Evolutionary conservation across 2,329 filamentous ascomycete species (phyloP), one percentile per base, ranked within the genome.

Genomic region (Aspergillus transmontanensis): DNA sequence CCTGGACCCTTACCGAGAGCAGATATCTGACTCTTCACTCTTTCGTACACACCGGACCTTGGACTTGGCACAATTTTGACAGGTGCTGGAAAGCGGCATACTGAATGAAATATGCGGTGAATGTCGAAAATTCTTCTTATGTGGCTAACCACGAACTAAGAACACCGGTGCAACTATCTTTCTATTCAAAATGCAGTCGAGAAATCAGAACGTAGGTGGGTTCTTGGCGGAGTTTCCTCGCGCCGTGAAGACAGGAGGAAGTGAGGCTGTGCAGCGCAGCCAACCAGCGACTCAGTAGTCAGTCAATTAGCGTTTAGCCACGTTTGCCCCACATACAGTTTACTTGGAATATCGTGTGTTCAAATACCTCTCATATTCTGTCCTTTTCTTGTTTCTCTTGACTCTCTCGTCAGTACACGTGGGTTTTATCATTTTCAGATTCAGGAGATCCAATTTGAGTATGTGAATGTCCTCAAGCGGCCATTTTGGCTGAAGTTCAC

Each of bases 21-120:
- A 71, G 4, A 56, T 39, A n/a, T 63, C 56, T 7, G 51, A 51
- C 11, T 55, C 46, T 30, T 63, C 61, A 11, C 51, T 16, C 57
- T 30, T 60, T n/a, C 67, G 65, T 32, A 65, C 50, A 62, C 68
- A 72, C 23, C 68, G 65, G n/a, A 72, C 66, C 41, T 70, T 70
- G n/a, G 66, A 67, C 23, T 58, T 62, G 34, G 69, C 70, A 41
- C 70, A 71, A 30, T 59, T 66, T 57, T 68, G 64, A 39, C 66
- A 72, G 2, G 66, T 67, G 39, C 57, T 66, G 6, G 57, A 58
- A 4, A 50, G 11, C 19, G 43, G 60, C 54, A 61, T 54, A n/a
- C 39, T 19, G 7, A 9, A 3, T n/a, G 1, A n/a, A n/a, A 9
- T 41, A 3, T 4, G 7, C 0, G 6, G 14, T 36, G 14, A 14